Evolutionary conservation across 345 rosid species (phyloP).

Genomic region (Erodium maritimum): DNA sequence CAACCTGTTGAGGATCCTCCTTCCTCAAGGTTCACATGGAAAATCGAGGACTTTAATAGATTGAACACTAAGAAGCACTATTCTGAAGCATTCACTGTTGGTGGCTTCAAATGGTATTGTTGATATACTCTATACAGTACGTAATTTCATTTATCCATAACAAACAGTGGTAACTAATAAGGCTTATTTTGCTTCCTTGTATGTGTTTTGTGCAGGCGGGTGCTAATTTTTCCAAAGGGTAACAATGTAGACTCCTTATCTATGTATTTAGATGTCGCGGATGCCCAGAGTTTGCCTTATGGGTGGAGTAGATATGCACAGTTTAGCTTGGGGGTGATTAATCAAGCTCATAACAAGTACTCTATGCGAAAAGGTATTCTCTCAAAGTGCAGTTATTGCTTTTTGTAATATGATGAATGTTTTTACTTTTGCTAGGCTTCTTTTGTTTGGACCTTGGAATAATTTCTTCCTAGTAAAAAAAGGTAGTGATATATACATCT

Average conservation of each 20-base stretch:
- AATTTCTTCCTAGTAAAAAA: no score
- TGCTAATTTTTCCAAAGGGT: conserved; percentile 78
- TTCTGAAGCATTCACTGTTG: conserved; percentile 67
- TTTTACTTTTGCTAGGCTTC: not conserved
- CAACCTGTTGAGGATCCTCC: conserved; percentile 82
- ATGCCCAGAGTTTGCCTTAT: conserved; percentile 61
- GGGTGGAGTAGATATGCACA: conserved; percentile 96
- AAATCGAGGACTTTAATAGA: conserved; percentile 63
- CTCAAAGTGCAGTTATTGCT: not conserved
- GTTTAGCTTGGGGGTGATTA: conserved; percentile 75
- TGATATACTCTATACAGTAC: not conserved
- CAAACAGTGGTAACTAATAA: conserved; percentile 4
- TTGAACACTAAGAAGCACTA: conserved; percentile 60
- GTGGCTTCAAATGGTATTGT: conserved; percentile 80
- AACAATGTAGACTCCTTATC: conserved; percentile 88
- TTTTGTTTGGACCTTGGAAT: not conserved
- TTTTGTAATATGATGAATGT: not conserved
- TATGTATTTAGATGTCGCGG: conserved; percentile 95
- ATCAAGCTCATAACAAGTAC: conserved; percentile 63
- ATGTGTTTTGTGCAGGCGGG: conserved; percentile 44
- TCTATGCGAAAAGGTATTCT: conserved; percentile 69
- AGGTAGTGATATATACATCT: no score
- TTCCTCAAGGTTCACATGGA: conserved; percentile 69
- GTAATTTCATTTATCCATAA: not conserved
- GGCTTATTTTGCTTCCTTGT: conserved; percentile 8